Percentiles rank a stretch among this genome's conserved stretches.
phyloP scores from a whole-genome alignment of 2,329 filamentous ascomycete genomes.

The Alternaria metachromatica region DNA sequence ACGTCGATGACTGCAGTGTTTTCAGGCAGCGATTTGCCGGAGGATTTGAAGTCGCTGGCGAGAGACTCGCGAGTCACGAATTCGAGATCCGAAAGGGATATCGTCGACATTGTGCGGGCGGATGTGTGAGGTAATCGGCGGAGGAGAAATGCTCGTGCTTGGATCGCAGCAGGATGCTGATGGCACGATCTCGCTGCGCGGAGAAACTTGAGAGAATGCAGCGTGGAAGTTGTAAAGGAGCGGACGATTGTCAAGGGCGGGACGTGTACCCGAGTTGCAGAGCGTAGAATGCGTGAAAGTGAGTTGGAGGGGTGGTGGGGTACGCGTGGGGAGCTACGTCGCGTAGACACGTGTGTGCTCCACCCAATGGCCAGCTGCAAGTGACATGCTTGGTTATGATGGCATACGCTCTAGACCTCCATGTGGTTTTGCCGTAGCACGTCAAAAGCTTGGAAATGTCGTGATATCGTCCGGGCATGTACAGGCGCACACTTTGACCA shows the following conservation, averaged over 20 bases:
- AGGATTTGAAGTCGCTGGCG: slow-evolving; percentile 56
- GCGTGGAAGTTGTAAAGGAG: background rate
- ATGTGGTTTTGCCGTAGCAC: background rate
- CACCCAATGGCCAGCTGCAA: background rate
- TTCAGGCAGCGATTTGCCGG: slow-evolving; percentile 72
- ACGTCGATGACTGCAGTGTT: slow-evolving; percentile 56
- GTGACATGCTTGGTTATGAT: background rate
- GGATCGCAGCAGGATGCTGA: background rate
- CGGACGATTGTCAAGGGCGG: background rate
- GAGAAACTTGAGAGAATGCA: background rate
- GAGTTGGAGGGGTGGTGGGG: background rate
- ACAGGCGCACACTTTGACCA: background rate
- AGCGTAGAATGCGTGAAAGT: background rate
- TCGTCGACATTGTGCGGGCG: slow-evolving; percentile 41
- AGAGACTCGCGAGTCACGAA: slow-evolving; percentile 73
- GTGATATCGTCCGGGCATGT: background rate
- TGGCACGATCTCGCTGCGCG: background rate
- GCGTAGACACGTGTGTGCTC: background rate
- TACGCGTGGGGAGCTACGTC: background rate
- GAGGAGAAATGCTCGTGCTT: background rate
- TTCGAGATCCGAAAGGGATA: slow-evolving; percentile 67
- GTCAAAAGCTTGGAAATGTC: background rate
- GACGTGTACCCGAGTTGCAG: background rate
- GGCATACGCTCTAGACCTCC: background rate
- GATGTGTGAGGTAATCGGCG: background rate